A percentile compares a stretch with the other conserved stretches of the same genome.
Evolutionary conservation across 352 stramenopile genomes (phyloP).

Genomic region (Phytopythium sindhum): DNA sequence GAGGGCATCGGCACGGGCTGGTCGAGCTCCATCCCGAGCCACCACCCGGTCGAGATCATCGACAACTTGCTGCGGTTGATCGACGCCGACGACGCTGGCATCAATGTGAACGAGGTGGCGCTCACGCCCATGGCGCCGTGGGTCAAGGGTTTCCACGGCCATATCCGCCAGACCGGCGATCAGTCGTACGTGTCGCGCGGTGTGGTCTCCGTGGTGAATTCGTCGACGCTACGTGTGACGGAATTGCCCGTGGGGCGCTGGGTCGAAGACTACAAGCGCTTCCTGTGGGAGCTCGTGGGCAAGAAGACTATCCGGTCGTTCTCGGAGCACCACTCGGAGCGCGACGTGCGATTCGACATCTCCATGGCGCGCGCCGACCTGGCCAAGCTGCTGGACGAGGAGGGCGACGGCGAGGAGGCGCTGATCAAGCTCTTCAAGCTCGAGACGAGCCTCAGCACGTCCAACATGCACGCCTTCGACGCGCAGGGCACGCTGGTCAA

Average conservation of each 20-base stretch:
- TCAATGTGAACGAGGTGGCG: slow-evolving; percentile 22
- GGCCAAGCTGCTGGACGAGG: slow-evolving; percentile 59
- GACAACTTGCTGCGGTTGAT: slow-evolving; percentile 90
- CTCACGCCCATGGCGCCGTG: slow-evolving; percentile 89
- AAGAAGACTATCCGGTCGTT: slow-evolving; percentile 89
- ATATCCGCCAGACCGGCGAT: slow-evolving; percentile 69
- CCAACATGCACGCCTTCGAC: slow-evolving; percentile 99
- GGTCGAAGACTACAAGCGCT: slow-evolving; percentile 99
- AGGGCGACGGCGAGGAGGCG: slow-evolving; percentile 28
- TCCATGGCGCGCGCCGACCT: slow-evolving; percentile 73
- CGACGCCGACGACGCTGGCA: slow-evolving; percentile 47
- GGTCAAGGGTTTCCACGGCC: slow-evolving; percentile 95
- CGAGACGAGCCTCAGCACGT: slow-evolving; percentile 90
- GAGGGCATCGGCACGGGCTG: slow-evolving; percentile 99
- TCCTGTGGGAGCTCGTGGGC: slow-evolving; percentile 91
- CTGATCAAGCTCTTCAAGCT: slow-evolving; percentile 94
- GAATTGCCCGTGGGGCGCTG: slow-evolving; percentile 97
- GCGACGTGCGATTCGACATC: slow-evolving; percentile 80
- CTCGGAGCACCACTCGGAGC: slow-evolving; percentile 97
- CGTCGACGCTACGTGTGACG: slow-evolving; percentile 93
- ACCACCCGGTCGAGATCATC: slow-evolving; percentile 96
- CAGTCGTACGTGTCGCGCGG: slow-evolving; percentile 78
- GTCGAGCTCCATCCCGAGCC: slow-evolving; percentile 94
- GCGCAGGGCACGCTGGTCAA: slow-evolving; percentile 88
- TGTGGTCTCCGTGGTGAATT: slow-evolving; percentile 72